Percentiles rank a stretch among this genome's conserved stretches.
phyloP scores from a whole-genome alignment of 2,329 filamentous ascomycete species.

The Colletotrichum sojae region DNA sequence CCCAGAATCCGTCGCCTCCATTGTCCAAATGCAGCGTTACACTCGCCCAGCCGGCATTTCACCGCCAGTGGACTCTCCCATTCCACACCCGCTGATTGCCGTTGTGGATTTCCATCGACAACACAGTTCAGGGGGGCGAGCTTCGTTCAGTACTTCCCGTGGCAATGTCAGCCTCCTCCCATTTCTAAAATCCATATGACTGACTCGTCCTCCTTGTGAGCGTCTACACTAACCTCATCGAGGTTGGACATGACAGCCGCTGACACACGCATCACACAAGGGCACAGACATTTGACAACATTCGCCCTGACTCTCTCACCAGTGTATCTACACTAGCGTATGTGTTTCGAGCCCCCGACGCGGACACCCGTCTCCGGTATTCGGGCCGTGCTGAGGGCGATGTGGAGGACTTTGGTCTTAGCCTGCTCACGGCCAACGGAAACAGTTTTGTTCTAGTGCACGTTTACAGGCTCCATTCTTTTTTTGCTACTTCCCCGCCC shows the following conservation, averaged over 20 bases:
- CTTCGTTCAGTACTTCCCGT: too few species aligned
- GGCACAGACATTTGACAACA: conserved; percentile 12
- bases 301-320: not conserved
- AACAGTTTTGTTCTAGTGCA: conserved; percentile 17
- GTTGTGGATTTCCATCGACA: not conserved
- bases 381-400: conserved; percentile 2
- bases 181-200: not conserved
- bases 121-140: not conserved
- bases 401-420: not conserved
- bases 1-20: not conserved
- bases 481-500: not conserved
- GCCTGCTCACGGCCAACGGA: conserved; percentile 5
- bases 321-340: not conserved
- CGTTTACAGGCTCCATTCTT: not conserved
- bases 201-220: not conserved
- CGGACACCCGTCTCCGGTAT: not conserved
- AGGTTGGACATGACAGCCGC: not conserved
- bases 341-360: not conserved
- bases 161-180: not conserved
- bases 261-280: conserved; percentile 3
- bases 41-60: conserved; percentile 17
- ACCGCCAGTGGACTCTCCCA: too few species aligned
- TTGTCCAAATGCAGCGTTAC: not conserved
- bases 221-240: not conserved
- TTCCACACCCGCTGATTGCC: too few species aligned